Evolutionary conservation across 2,329 filamentous ascomycete species (phyloP).

Genomic region (Curvularia eragrostidis): DNA sequence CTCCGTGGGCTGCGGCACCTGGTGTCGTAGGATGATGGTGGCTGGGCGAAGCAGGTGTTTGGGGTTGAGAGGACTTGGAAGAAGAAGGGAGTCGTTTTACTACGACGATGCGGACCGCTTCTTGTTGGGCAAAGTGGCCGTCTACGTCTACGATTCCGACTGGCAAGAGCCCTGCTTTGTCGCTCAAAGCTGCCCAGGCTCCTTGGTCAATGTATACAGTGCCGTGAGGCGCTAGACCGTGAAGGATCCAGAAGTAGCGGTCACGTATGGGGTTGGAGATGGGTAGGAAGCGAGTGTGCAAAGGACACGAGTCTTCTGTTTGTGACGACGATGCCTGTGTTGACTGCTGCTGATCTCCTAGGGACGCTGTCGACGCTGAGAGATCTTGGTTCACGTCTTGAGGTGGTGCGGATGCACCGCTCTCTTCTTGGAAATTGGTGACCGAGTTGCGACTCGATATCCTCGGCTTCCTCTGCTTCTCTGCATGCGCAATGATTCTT

Average conservation of each 20-base stretch:
- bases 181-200: constrained; percentile 77
- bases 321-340: constrained; percentile 28
- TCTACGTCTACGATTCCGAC: constrained; percentile 91
- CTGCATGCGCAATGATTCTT: constrained; percentile 82
- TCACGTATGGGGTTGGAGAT: constrained; percentile 44
- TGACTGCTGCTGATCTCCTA: constrained; percentile 41
- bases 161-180: constrained; percentile 86
- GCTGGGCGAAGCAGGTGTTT: constrained; percentile 4
- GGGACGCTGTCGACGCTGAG: constrained; percentile 31
- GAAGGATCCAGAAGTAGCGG: constrained; percentile 74
- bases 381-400: constrained; percentile 31
- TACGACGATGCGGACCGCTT: constrained; percentile 86
- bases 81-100: constrained; percentile 63
- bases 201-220: constrained; percentile 93
- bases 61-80: constrained; percentile 7
- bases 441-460: constrained; percentile 39
- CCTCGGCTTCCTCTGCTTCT: constrained; percentile 61
- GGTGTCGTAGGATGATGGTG: constrained; percentile 20
- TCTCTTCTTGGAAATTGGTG: constrained; percentile 40
- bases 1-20: constrained; percentile 24
- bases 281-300: constrained; percentile 93
- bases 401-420: constrained; percentile 27
- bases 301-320: constrained; percentile 54
- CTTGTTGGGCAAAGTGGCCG: constrained; percentile 87
- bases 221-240: constrained; percentile 88